Evolutionary conservation across 768 basidiomycete species (phyloP).

Genomic region (Suillus alpinus): DNA sequence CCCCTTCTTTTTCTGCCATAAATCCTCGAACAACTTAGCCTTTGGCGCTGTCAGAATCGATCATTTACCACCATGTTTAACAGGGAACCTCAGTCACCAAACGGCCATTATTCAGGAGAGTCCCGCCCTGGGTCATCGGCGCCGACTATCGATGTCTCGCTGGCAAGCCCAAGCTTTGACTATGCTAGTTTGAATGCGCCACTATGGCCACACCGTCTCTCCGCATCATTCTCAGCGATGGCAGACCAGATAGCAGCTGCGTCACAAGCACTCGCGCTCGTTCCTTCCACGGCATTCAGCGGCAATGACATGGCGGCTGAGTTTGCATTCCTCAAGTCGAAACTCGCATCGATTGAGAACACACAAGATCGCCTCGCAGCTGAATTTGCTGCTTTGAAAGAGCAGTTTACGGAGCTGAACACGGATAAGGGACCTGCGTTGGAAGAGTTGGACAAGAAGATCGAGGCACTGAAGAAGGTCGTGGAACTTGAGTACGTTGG

Average conservation of each 20-base stretch:
- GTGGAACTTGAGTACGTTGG: constrained; percentile 33
- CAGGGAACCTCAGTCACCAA: constrained; percentile 4
- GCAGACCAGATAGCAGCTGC: constrained; percentile 40
- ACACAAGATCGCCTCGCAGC: constrained; percentile 30
- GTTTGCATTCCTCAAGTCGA: constrained; percentile 18
- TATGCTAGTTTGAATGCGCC: constrained; percentile 1
- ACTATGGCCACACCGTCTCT: constrained; percentile 33
- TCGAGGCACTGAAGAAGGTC: constrained; percentile 29
- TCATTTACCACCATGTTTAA: constrained; percentile 4
- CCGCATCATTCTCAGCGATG: constrained; percentile 37
- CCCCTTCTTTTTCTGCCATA: constrained; percentile 3
- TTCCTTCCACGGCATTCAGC: constrained; percentile 22
- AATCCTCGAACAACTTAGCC: background rate
- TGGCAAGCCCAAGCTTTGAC: constrained; percentile 13
- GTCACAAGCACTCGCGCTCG: constrained; percentile 35
- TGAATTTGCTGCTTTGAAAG: constrained; percentile 31
- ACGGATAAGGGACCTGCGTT: constrained; percentile 19
- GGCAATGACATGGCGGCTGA: constrained; percentile 11
- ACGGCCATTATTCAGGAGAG: background rate
- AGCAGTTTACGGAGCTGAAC: constrained; percentile 17
- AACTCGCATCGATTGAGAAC: constrained; percentile 32
- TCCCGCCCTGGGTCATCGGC: constrained; percentile 14
- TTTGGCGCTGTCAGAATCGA: background rate
- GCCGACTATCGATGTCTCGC: constrained; percentile 17
- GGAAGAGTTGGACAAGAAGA: constrained; percentile 35